phyloP scores from a whole-genome alignment of 1,284 basidiomycete genomes.

The Cryptococcus deneoformans region DNA sequence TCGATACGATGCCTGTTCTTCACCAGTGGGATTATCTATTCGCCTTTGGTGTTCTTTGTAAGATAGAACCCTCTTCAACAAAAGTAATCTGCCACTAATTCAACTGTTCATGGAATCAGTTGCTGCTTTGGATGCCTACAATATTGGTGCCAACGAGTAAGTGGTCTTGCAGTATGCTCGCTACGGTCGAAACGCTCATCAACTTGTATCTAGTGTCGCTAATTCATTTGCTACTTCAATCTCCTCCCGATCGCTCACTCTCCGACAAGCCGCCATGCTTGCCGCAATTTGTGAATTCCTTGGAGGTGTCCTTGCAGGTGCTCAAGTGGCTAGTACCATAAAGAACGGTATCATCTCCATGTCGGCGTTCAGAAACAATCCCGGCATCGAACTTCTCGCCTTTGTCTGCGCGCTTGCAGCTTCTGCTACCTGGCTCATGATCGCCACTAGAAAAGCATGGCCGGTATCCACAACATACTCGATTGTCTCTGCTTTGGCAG shows the following conservation, averaged over 20 bases:
- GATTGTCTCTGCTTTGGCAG: slow-evolving; percentile 52
- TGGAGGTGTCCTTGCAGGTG: slow-evolving; percentile 51
- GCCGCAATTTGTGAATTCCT: slow-evolving; percentile 53
- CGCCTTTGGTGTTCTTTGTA: slow-evolving; percentile 47
- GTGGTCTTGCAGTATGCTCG: background rate
- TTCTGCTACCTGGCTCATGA: slow-evolving; percentile 50
- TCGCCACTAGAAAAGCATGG: slow-evolving; percentile 48
- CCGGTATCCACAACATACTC: slow-evolving; percentile 53
- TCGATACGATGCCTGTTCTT: slow-evolving; percentile 53
- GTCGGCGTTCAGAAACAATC: slow-evolving; percentile 48
- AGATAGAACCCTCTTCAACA: no score
- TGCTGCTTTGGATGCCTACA: slow-evolving; percentile 52
- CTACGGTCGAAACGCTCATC: background rate
- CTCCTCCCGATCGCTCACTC: slow-evolving; percentile 51
- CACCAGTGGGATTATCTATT: slow-evolving; percentile 53
- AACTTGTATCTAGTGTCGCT: slow-evolving; percentile 21
- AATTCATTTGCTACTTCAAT: slow-evolving; percentile 54
- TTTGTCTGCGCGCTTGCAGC: slow-evolving; percentile 51
- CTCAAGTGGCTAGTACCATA: slow-evolving; percentile 51
- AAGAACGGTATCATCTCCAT: slow-evolving; percentile 52
- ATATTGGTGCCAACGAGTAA: slow-evolving; percentile 52
- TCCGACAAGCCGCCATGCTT: slow-evolving; percentile 50
- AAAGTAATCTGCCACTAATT: background rate
- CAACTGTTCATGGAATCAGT: slow-evolving; percentile 10
- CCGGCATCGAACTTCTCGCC: slow-evolving; percentile 52